Evolutionary conservation across 495 filamentous ascomycete species (phyloP).

Genomic region (Saxispiralis lemnorum): DNA sequence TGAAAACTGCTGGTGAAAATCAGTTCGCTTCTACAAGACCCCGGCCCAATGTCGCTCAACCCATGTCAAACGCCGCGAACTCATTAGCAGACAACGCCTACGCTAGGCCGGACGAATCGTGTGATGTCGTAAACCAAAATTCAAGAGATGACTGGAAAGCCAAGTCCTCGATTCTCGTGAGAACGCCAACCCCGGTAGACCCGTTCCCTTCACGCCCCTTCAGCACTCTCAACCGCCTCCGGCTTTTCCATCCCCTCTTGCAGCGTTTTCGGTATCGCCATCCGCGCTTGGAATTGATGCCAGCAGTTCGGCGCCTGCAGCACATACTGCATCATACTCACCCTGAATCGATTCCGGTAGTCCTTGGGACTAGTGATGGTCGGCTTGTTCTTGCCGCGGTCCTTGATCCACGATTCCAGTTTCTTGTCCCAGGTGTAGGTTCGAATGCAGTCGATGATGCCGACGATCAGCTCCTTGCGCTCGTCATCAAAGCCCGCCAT

Average conservation of each 20-base stretch:
- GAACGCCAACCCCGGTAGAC: not conserved
- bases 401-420: conserved; percentile 96
- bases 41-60: too few species aligned
- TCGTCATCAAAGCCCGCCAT: conserved; percentile 95
- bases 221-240: conserved; percentile 6
- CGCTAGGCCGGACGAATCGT: too few species aligned
- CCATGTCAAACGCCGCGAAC: too few species aligned
- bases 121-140: too few species aligned
- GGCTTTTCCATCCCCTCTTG: conserved; percentile 3
- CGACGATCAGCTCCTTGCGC: conserved; percentile 77
- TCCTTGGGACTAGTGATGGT: conserved; percentile 96
- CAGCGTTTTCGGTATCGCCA: conserved; percentile 12
- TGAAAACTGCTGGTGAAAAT: too few species aligned
- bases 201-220: conserved; percentile 1
- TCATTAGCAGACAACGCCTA: too few species aligned
- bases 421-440: conserved; percentile 99
- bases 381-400: conserved; percentile 76
- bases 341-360: conserved; percentile 87
- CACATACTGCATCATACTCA: conserved; percentile 90
- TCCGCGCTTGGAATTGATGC: conserved; percentile 45
- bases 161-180: not conserved
- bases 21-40: too few species aligned
- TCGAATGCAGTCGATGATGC: conserved; percentile 95
- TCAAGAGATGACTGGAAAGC: too few species aligned
- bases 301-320: conserved; percentile 57